These are phyloP conservation scores for Suillus lakei DNA, from an alignment of 768 basidiomycete genomes.

Conservation along the genomic window DNA sequence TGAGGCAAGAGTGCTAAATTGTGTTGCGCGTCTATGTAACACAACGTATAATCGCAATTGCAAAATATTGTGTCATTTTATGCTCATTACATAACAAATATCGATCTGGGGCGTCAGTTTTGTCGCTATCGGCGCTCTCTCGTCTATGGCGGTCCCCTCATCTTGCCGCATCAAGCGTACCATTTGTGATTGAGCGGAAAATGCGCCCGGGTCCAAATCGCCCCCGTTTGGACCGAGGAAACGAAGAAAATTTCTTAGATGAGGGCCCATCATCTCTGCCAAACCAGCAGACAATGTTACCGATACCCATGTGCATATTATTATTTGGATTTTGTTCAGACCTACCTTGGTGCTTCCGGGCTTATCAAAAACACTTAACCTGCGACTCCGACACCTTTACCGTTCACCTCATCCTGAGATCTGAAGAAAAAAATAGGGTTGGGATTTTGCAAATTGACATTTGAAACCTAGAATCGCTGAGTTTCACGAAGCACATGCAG, in stretches of 20 bases:
- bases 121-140: not conserved
- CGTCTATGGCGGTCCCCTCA: not conserved
- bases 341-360: not conserved
- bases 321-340: not conserved
- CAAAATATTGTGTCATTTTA: not conserved
- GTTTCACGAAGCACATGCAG: conserved; percentile 1
- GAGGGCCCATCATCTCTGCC: not conserved
- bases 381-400: not conserved
- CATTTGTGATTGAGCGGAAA: not conserved
- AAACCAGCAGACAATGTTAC: not conserved
- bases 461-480: conserved; percentile 4
- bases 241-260: not conserved
- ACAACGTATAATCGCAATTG: not conserved
- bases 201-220: not conserved
- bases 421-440: not conserved
- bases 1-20: conserved; percentile 3
- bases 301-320: not conserved
- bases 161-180: not conserved
- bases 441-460: conserved; percentile 3
- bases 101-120: not conserved
- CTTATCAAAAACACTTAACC: not conserved
- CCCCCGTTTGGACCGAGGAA: not conserved
- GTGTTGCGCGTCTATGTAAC: not conserved
- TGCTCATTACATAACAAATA: not conserved
- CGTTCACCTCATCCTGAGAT: not conserved